Base-by-base conservation (phyloP, 768 basidiomycete species). In the Termitomyces sp. region DNA sequence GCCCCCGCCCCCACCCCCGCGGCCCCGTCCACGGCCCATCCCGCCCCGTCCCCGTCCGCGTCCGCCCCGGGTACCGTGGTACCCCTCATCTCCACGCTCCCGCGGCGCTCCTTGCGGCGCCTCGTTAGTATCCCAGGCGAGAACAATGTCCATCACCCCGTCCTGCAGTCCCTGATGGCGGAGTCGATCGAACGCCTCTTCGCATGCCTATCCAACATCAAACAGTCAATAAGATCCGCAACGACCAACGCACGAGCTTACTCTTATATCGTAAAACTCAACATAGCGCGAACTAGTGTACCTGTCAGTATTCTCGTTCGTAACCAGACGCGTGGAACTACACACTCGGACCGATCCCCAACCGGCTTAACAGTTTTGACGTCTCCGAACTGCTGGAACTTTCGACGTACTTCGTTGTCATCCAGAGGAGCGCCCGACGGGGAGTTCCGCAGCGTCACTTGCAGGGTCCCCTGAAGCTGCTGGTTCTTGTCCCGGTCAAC, bases 251-350 rank as follows among this genome's bases (percentile, higher is more conserved):
- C 2, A 26, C 2, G 26, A 26, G 16, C 85, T 69, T 62, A 90
- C 93, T 69, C 93, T 76, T 24, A 83, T 91, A 67, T 99, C 97
- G 67, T 87, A 99, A 67, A 86, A 94, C 68, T 98, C 94, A n/a
- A 98, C 89, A 62, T 91, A 86, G 58, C 91, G 87, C 65, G 92
- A 90, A 63, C 94, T 98, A 59, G 26, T 0, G 43, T 41, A 24
- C 32, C 36, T n/a, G 54, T 54, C 40, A 57, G 20, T 40, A 22
- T 10, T 8, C 0, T 36, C 6, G 1, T 3, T 28, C 6, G 28
- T 28, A n/a, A n/a, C n/a, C n/a, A n/a, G n/a, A n/a, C n/a, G n/a
- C n/a, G n/a, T n/a, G n/a, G n/a, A n/a, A n/a, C n/a, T 26, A 30
- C 6, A 68, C 77, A 84, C 88, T 91, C 86, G 43, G 72, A 70